Percentiles rank a stretch among this genome's conserved stretches.
Evolutionary conservation across 1,284 basidiomycete genomes (phyloP).

Genomic region (Ceratobasidium papillatum): DNA sequence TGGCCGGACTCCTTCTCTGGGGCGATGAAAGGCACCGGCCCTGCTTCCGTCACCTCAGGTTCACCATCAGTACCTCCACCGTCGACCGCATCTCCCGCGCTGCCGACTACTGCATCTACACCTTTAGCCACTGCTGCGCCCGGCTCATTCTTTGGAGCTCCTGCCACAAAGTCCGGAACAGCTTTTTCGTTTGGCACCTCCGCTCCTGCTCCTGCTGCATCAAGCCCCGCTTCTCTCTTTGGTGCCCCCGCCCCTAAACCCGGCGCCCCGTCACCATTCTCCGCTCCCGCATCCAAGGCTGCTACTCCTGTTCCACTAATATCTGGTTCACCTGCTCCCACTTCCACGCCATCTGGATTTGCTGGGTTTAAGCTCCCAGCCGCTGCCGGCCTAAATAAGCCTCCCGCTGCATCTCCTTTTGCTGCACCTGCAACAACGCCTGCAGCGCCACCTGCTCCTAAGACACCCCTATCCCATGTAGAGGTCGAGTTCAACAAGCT

Average conservation of each 20-base stretch:
- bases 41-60: slow-evolving; percentile 35
- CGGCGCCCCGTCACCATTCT: no score
- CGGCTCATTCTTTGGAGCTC: slow-evolving; percentile 12
- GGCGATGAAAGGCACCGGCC: slow-evolving; percentile 14
- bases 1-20: slow-evolving; percentile 15
- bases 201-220: not conserved
- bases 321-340: not conserved
- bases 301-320: slow-evolving; percentile 49
- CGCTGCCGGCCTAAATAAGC: not conserved
- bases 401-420: not conserved
- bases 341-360: slow-evolving; percentile 56
- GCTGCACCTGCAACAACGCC: slow-evolving; percentile 7
- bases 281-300: slow-evolving; percentile 47
- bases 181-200: slow-evolving; percentile 22
- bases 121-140: slow-evolving; percentile 23
- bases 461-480: slow-evolving; percentile 41
- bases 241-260: not conserved
- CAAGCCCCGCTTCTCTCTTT: not conserved
- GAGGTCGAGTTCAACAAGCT: slow-evolving; percentile 61
- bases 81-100: slow-evolving; percentile 8
- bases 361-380: slow-evolving; percentile 48
- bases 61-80: slow-evolving; percentile 19
- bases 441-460: slow-evolving; percentile 45
- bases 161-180: slow-evolving; percentile 40
- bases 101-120: not conserved